Percentiles rank a stretch among this genome's conserved stretches.
phyloP scores from a whole-genome alignment of 2,329 filamentous ascomycete species.

The Thermomyces lanuginosus region DNA sequence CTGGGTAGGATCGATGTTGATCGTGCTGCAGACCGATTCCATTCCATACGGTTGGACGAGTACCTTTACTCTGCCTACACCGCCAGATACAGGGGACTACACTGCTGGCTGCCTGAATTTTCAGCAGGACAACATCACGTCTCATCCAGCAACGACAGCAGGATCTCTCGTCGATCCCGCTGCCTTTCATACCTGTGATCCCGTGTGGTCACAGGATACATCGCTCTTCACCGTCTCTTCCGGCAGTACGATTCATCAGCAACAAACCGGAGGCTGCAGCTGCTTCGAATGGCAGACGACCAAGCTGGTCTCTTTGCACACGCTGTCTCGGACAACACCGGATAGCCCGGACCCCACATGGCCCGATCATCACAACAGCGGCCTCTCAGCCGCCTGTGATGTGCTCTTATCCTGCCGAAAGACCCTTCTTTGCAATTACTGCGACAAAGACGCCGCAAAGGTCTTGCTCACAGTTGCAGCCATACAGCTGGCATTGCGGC shows the following conservation, averaged over 20 bases:
- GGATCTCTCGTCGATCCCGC: not conserved
- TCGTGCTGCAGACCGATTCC: too few species aligned
- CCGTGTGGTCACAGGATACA: not conserved
- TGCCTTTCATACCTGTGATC: not conserved
- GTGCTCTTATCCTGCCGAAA: too few species aligned
- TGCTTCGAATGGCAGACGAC: constrained; percentile 5
- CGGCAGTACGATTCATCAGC: too few species aligned
- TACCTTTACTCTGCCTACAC: too few species aligned
- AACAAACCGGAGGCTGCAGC: constrained; percentile 2
- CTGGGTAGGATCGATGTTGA: constrained; percentile 3
- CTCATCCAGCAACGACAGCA: constrained; percentile 1
- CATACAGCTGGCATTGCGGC: constrained; percentile 5
- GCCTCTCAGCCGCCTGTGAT: constrained; percentile 3
- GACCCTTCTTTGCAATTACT: constrained; percentile 4
- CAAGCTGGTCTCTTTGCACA: constrained; percentile 5
- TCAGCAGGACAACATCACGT: not conserved
- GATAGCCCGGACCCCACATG: not conserved
- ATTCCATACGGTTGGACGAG: too few species aligned
- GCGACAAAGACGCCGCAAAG: constrained; percentile 5
- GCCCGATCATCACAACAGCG: not conserved
- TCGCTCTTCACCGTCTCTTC: constrained; percentile 1
- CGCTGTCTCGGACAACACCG: too few species aligned
- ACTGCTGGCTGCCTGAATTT: too few species aligned
- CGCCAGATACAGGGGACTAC: too few species aligned
- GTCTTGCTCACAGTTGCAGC: constrained; percentile 4